Base-by-base conservation (phyloP, 2,329 filamentous ascomycete genomes). In the Lachnellula hyalina region DNA sequence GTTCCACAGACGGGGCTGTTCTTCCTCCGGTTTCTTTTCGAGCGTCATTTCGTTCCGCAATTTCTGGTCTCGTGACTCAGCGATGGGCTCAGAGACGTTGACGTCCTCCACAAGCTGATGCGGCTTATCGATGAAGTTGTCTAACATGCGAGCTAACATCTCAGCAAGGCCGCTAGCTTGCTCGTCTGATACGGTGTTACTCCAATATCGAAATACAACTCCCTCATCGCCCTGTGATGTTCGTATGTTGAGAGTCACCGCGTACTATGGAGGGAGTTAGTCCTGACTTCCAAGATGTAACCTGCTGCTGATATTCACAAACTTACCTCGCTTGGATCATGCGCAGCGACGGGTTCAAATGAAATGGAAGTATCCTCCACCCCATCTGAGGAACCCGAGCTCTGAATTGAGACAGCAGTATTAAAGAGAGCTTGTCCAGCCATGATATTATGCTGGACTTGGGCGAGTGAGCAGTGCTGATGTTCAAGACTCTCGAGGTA, bases 381-480 rank as follows among this genome's bases (percentile, higher is more conserved):
- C 9, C 32, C 25, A 36, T 49, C 45, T 7, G 41, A 28, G 23
- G 38, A 7, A 12, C 17, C 23, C 2, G 42, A 23, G 17, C 47
- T 36, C 44, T 54, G 55, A 11, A 63, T 56, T 15, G 63, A 63
- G n/a, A 65, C 38, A 4, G 57, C 54, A 14, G 63, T 65, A 52
- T 65, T 65, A 49, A 65, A 65, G 9, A 65, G 41, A n/a, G 48
- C 40, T 15, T 53, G 36, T 5, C 58, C 58, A 42, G 49, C 52
- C 12, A 28, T 49, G 3, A 64, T 49, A 9, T 50, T 47, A 52
- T 64, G 59, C 48, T 75, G 73, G 15, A 76, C 70, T 47, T 72
- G 67, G 4, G 73, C 73, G 5, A 76, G 65, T 2, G 77, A 77
- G 61, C 72, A 75, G 55, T 69, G 72, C 53, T 63, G 62, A 28